Percentiles rank a stretch among this genome's conserved stretches.
phyloP scores from a whole-genome alignment of 2,329 filamentous ascomycete genomes.

The Sporothrix curviconia region DNA sequence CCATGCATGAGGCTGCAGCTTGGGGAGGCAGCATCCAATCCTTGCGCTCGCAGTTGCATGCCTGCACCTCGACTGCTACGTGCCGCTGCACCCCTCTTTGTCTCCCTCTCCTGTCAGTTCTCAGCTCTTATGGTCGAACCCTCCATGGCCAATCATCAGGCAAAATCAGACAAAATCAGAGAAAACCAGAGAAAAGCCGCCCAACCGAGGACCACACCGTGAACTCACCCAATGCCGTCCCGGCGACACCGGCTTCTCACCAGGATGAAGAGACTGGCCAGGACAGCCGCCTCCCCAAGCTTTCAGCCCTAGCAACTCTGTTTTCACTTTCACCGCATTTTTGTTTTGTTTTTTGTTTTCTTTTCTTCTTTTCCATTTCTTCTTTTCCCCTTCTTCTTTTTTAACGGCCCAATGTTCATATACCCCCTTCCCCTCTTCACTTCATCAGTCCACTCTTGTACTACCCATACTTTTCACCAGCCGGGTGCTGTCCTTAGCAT shows the following conservation, averaged over 20 bases:
- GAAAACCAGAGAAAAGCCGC: too few species aligned
- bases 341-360: not conserved
- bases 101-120: not conserved
- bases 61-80: too few species aligned
- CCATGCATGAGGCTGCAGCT: not conserved
- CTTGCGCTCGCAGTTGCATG: too few species aligned
- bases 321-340: not conserved
- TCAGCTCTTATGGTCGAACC: not conserved
- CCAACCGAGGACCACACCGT: not conserved
- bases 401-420: too few species aligned
- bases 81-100: too few species aligned
- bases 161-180: too few species aligned
- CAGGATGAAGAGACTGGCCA: not conserved
- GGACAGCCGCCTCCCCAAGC: not conserved
- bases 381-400: not conserved
- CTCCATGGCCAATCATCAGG: not conserved
- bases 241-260: not conserved
- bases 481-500: too few species aligned
- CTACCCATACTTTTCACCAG: too few species aligned
- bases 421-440: not conserved
- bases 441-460: too few species aligned
- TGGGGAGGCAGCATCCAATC: not conserved
- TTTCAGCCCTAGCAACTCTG: not conserved
- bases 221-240: not conserved
- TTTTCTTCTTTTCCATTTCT: not conserved